A percentile compares a stretch with the other conserved stretches of the same genome.
phyloP scores from a whole-genome alignment of 371 early-diverging fungal genomes.

The Mucor velutinosus region DNA sequence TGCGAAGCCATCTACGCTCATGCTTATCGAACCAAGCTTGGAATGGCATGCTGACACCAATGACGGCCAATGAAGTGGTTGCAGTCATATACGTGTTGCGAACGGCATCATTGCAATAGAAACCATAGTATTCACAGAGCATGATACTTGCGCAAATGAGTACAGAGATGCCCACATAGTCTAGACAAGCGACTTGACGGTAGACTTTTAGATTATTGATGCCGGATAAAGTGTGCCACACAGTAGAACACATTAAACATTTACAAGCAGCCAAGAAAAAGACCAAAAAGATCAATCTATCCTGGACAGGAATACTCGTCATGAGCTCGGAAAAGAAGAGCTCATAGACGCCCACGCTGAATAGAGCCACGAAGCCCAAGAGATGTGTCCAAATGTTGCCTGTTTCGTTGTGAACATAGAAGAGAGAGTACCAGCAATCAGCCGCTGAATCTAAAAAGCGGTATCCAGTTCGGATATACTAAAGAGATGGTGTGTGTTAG shows the following conservation, averaged over 20 bases:
- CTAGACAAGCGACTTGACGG: slow-evolving; percentile 64
- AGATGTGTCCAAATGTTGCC: slow-evolving; percentile 85
- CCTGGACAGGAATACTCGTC: slow-evolving; percentile 52
- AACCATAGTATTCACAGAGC: slow-evolving; percentile 69
- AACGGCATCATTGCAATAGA: slow-evolving; percentile 69
- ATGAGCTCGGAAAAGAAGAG: slow-evolving; percentile 51
- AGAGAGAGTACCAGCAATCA: slow-evolving; percentile 67
- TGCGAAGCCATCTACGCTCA: slow-evolving; percentile 48
- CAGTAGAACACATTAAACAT: slow-evolving; percentile 75
- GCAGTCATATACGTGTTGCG: slow-evolving; percentile 67
- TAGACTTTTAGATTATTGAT: slow-evolving; percentile 69
- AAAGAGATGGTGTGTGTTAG: slow-evolving; percentile 5
- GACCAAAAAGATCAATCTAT: slow-evolving; percentile 57
- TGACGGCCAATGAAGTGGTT: slow-evolving; percentile 47
- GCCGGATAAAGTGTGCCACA: slow-evolving; percentile 73
- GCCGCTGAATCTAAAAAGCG: slow-evolving; percentile 68
- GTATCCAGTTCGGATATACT: slow-evolving; percentile 71
- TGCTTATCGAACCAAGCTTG: slow-evolving; percentile 51
- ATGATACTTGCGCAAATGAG: slow-evolving; percentile 70
- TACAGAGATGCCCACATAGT: slow-evolving; percentile 83
- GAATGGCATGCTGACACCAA: slow-evolving; percentile 50
- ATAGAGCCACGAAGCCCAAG: slow-evolving; percentile 67
- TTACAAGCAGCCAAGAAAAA: slow-evolving; percentile 67
- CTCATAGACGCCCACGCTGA: slow-evolving; percentile 53
- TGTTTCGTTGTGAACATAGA: slow-evolving; percentile 84